Base-by-base conservation (phyloP, 192 early-diverging fungal genomes). In the Anaeromyces robustus region DNA sequence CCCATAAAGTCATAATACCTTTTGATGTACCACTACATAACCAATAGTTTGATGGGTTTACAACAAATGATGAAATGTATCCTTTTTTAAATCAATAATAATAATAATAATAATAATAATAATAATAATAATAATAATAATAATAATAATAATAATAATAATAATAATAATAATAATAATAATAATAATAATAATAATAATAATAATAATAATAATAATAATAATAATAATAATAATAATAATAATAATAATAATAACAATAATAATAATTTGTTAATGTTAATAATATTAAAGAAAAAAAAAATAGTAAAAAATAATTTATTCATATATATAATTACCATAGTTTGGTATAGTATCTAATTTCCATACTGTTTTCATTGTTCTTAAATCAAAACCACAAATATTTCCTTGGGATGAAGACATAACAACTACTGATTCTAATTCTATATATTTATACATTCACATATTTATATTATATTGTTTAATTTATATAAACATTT, bases 1-100 rank as follows among this genome's bases (percentile, higher is more conserved):
- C 95, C 86, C 90, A 95, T 2, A 96, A 82, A 0, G 90, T 91
- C 29, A 96, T 81, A 0, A 95, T 90, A 7, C 95, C 95, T 77
- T 92, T 86, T 29, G 89, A 89, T 19, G 94, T 94, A 29, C 94
- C 95, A 0, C 92, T 88, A 22, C 94, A 78, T 7, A 94, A 80
- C 92, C 92, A 96, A 19, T 86, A 85, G 43, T 86, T 87, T 6
- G 85, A 83, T 17, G 81, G 86, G 83, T 95, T 93, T 7, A 87
- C 83, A 14, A 88, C 86, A 86, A 96, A 89, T 2, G 91, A 81
- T 12, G 94, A 93, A 29, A 93, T 87, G 3, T 89, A 83, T n/a
- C 94, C 94, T 39, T 39, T n/a, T n/a, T n/a, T 37, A 28, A 29
- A n/a, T 29, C 16, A 4, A 79, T 28, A 37, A 43, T 79, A 29